Evolutionary conservation across 208 protist species (phyloP), one percentile per base, ranked within the genome.

Genomic region (Crithidia fasciculata): DNA sequence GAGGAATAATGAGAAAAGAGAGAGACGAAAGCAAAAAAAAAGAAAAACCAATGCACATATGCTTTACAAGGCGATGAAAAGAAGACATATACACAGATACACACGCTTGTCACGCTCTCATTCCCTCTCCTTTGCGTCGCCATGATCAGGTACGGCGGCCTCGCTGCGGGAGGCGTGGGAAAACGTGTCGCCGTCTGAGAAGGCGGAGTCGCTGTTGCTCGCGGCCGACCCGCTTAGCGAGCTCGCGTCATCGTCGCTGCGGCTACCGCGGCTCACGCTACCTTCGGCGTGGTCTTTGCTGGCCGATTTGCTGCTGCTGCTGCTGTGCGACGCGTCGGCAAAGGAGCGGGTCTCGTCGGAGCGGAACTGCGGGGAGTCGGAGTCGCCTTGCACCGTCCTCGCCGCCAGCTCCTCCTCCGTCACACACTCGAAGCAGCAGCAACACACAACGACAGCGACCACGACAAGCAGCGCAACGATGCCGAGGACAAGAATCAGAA

Each of bases 341-440:
- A 64, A 64, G 18, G 59, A 53, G 41, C 43, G 59, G n/a, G 16
- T 64, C 8, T 64, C 59, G 37, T 37, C 16, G 5, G 59, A 53
- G 41, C 28, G 6, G 59, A 12, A 49, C 54, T 58, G 54, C 54
- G 19, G 54, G 4, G 54, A 58, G 19, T 58, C 54, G 59, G 12
- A 16, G 41, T 37, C 59, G 15, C 4, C 43, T 3, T n/a, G 7
- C 59, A 39, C 59, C 43, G 40, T 12, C 13, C 28, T 4, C 59
- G 4, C 59, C 4, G 59, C n/a, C 13, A 64, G 59, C 6, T 64
- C 59, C 10, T 64, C 59, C 43, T 64, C 59, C 13, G 13, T 53
- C 59, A 64, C 59, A 37, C 59, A 64, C n/a, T 64, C 59, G 59
- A 64, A 58, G 19, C 9, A 64, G 43, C 59, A 64, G 43, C 59